Evolutionary conservation across 164 flowering plant species (phyloP).

Genomic region (Warburgia ugandensis): DNA sequence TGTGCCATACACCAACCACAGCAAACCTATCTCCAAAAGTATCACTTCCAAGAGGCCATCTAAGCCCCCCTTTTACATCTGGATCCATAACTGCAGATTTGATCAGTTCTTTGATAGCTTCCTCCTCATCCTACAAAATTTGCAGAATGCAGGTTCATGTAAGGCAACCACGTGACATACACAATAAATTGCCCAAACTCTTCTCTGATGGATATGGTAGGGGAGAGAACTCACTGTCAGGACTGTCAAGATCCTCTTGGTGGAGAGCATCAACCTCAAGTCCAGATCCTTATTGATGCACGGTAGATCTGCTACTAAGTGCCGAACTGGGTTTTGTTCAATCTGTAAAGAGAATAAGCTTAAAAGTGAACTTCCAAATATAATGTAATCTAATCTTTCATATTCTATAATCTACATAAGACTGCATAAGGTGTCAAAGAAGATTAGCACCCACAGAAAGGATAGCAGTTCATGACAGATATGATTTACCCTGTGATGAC

Average conservation of each 20-base stretch:
- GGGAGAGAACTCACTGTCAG: slow-evolving; percentile 25
- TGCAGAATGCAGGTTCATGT: background rate
- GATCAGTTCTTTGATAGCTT: slow-evolving; percentile 26
- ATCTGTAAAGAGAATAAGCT: slow-evolving; percentile 25
- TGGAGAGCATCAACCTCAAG: slow-evolving; percentile 43
- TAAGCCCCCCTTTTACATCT: slow-evolving; percentile 41
- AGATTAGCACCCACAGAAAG: no score
- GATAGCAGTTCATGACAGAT: no score
- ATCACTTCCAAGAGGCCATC: slow-evolving; percentile 54
- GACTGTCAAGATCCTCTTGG: slow-evolving; percentile 26
- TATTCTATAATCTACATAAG: background rate
- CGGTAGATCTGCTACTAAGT: slow-evolving; percentile 44
- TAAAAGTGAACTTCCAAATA: background rate
- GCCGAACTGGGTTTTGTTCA: slow-evolving; percentile 40
- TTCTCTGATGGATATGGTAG: background rate
- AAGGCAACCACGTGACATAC: no score
- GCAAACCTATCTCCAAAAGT: slow-evolving; percentile 30
- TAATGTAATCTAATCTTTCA: background rate
- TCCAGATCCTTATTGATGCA: slow-evolving; percentile 47
- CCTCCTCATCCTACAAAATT: slow-evolving; percentile 42
- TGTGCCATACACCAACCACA: slow-evolving; percentile 48
- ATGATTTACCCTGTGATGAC: no score
- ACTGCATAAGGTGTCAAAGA: no score
- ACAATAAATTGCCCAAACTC: background rate
- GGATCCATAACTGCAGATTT: slow-evolving; percentile 41